A percentile compares a stretch with the other conserved stretches of the same genome.
phyloP scores from a whole-genome alignment of 257 asterid genomes.

The Solanum piurae region DNA sequence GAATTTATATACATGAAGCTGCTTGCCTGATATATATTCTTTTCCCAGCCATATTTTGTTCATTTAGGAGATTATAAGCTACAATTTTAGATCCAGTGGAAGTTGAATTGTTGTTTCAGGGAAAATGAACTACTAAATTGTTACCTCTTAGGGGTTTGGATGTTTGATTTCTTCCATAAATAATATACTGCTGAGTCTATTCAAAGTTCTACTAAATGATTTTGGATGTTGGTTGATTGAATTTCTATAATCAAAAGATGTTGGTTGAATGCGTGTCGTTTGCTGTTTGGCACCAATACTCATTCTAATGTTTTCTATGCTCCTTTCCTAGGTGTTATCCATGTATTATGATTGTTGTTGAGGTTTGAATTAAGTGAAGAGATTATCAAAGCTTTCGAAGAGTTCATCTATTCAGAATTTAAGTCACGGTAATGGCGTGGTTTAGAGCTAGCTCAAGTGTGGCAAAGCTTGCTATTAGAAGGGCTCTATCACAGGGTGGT shows the following conservation, averaged over 20 bases:
- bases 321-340: neutral
- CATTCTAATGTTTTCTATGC: neutral
- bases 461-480: slow-evolving; percentile 21
- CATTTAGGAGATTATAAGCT: neutral
- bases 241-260: neutral
- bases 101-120: neutral
- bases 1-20: neutral
- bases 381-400: neutral
- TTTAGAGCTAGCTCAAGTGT: slow-evolving; percentile 19
- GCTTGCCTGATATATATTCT: neutral
- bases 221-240: neutral
- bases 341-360: neutral
- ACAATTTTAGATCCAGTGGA: neutral
- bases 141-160: neutral
- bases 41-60: neutral
- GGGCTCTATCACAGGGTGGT: slow-evolving; percentile 15
- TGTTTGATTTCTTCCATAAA: neutral
- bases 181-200: neutral
- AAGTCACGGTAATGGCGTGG: slow-evolving; percentile 11
- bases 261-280: neutral
- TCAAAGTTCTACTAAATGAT: neutral
- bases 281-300: neutral
- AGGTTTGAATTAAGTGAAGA: neutral
- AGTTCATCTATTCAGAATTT: neutral
- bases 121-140: neutral